phyloP scores from a whole-genome alignment of 176 grass and related monocot genomes.

The Musa acuminata region DNA sequence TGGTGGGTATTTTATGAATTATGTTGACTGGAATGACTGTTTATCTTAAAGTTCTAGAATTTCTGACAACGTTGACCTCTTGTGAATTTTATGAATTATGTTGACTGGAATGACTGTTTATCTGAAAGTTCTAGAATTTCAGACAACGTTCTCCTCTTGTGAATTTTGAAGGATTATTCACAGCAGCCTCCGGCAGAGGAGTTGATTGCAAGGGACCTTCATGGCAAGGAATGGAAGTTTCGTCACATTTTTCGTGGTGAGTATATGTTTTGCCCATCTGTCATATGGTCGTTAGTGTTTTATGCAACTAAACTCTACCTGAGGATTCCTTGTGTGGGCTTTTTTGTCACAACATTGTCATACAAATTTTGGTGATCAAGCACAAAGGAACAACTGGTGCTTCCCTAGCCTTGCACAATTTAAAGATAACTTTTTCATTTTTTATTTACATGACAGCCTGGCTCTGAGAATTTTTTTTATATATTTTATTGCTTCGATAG shows the following conservation, averaged over 20 bases:
- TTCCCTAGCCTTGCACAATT: too few species aligned
- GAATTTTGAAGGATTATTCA: slow-evolving; percentile 67
- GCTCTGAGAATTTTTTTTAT: too few species aligned
- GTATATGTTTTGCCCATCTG: slow-evolving; percentile 10
- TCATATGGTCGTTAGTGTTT: too few species aligned
- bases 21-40: not conserved
- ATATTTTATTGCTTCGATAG: too few species aligned
- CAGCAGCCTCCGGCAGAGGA: slow-evolving; percentile 93
- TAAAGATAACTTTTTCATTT: too few species aligned
- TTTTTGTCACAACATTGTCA: too few species aligned
- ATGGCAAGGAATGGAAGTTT: slow-evolving; percentile 98
- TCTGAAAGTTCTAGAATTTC: not conserved
- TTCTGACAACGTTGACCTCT: not conserved
- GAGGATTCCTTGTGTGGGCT: too few species aligned
- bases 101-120: not conserved
- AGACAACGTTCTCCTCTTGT: slow-evolving; percentile 15
- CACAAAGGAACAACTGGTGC: too few species aligned
- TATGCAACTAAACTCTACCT: not conserved
- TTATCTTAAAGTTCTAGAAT: too few species aligned
- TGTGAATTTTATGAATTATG: not conserved
- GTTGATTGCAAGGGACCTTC: slow-evolving; percentile 88
- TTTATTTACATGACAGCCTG: too few species aligned
- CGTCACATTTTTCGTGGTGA: slow-evolving; percentile 89
- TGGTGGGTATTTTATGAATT: slow-evolving; percentile 45
- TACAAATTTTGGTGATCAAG: too few species aligned